phyloP scores from a whole-genome alignment of 257 asterid species.

The Solanum medicagineum region DNA sequence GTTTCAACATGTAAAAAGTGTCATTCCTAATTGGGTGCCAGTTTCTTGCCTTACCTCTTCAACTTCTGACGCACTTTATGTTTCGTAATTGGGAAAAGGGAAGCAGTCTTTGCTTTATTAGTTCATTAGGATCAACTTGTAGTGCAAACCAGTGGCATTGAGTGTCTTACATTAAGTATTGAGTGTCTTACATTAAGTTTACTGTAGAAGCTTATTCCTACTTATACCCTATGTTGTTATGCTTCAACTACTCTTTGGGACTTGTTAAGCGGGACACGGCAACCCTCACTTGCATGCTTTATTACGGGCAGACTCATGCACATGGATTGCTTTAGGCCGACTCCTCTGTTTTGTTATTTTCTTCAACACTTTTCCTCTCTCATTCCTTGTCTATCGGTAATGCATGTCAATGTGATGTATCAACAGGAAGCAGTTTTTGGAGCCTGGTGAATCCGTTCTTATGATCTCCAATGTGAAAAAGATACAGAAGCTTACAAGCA shows the following conservation, averaged over 20 bases:
- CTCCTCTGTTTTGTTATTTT: background rate
- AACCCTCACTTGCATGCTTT: background rate
- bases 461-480: constrained; percentile 97
- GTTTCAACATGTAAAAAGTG: background rate
- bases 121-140: background rate
- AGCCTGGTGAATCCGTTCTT: constrained; percentile 92
- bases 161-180: background rate
- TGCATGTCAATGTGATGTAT: background rate
- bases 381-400: background rate
- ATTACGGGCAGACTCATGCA: background rate
- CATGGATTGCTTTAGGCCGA: background rate
- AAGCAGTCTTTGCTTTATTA: background rate
- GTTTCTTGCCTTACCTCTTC: background rate
- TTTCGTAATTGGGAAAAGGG: background rate
- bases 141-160: background rate
- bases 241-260: background rate
- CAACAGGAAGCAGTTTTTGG: constrained; percentile 91
- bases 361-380: background rate
- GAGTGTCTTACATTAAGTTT: background rate
- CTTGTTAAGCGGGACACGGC: background rate
- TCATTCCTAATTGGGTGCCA: background rate
- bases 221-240: background rate
- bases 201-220: background rate
- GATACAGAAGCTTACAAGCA: constrained; percentile 77
- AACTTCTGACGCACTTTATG: background rate